Evolutionary conservation across 2,329 filamentous ascomycete species (phyloP).

Genomic region (Pseudocercospora ulei): DNA sequence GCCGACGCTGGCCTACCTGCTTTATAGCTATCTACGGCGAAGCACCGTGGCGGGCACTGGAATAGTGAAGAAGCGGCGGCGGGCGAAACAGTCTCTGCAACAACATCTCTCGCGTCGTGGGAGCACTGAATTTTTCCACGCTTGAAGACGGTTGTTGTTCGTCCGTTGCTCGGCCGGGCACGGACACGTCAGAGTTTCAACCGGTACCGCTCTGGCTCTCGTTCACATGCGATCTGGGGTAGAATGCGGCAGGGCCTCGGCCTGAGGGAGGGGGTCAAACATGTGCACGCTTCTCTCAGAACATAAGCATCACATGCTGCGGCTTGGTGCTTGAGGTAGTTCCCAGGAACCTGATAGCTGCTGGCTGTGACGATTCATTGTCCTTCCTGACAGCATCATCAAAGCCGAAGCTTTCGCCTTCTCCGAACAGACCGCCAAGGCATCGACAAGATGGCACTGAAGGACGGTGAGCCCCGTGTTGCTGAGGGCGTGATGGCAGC

Average conservation of each 20-base stretch:
- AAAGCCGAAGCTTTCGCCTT: conserved; percentile 7
- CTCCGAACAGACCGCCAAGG: background rate
- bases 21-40: conserved; percentile 8
- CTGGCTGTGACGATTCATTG: conserved; percentile 6
- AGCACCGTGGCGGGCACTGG: conserved; percentile 4
- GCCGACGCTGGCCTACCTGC: background rate
- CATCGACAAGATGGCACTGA: conserved; percentile 53
- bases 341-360: background rate
- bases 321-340: background rate
- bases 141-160: conserved; percentile 1
- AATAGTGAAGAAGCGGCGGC: conserved; percentile 2
- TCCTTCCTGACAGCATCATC: conserved; percentile 1
- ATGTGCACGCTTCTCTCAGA: conserved; percentile 12
- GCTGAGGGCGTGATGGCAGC: conserved; percentile 1
- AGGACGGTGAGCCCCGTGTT: conserved; percentile 50
- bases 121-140: background rate
- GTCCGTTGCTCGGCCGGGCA: background rate
- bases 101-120: background rate
- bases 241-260: conserved; percentile 11
- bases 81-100: background rate
- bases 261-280: conserved; percentile 4
- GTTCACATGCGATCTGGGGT: conserved; percentile 13
- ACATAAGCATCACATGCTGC: conserved; percentile 17
- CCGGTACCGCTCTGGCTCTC: conserved; percentile 7
- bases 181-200: conserved; percentile 7